Evolutionary conservation across 148 eudicot genomes (phyloP).

Genomic region (Silene latifolia): DNA sequence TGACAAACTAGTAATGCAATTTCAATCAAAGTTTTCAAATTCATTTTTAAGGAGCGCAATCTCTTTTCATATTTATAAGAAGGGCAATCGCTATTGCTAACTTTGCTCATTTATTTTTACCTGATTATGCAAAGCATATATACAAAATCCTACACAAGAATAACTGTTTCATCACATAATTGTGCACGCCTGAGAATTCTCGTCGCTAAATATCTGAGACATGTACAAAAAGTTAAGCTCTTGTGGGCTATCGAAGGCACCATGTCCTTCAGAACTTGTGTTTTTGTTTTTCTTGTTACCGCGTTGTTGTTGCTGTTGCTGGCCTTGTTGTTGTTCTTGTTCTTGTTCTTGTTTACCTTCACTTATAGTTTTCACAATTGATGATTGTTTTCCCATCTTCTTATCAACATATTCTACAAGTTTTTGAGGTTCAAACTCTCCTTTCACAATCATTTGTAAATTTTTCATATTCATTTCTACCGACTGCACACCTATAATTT

Average conservation of each 20-base stretch:
- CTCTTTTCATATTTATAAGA: no score
- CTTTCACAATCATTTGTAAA: slow-evolving; percentile 42
- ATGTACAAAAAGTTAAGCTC: slow-evolving; percentile 19
- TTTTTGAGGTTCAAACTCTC: slow-evolving; percentile 39
- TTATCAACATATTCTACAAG: slow-evolving; percentile 32
- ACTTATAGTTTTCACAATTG: slow-evolving; percentile 26
- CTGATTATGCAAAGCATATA: no score
- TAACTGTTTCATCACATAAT: slow-evolving; percentile 28
- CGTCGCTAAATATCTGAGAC: slow-evolving; percentile 44
- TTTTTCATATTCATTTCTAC: slow-evolving; percentile 41
- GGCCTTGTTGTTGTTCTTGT: not conserved
- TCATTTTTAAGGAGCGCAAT: no score
- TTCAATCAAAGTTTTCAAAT: no score
- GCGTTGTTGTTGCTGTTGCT: not conserved
- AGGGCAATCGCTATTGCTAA: no score
- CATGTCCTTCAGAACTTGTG: not conserved
- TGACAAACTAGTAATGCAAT: no score
- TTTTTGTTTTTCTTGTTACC: not conserved
- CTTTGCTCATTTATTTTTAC: no score
- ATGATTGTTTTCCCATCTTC: slow-evolving; percentile 39
- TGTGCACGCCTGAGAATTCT: slow-evolving; percentile 39
- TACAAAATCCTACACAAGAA: no score
- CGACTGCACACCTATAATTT: slow-evolving; percentile 37
- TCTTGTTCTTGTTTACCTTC: slow-evolving; percentile 10
- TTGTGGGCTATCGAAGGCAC: not conserved